Conservation (phyloP, 31 red algal species). For the Asparagopsis taxiformis region DNA sequence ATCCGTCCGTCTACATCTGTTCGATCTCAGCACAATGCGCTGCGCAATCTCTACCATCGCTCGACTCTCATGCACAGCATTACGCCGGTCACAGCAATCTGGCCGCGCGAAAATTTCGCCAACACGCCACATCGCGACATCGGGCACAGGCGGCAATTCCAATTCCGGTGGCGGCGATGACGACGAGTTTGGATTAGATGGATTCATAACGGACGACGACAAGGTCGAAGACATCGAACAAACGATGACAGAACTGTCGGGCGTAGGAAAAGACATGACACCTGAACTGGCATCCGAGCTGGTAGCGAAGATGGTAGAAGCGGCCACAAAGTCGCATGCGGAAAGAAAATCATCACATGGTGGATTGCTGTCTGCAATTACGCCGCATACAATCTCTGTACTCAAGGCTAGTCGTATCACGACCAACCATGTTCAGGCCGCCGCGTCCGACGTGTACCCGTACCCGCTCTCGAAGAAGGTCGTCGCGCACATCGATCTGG, state of each 20-base stretch:
- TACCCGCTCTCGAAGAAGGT: slow-evolving; percentile 54
- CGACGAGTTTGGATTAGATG: slow-evolving; percentile 23
- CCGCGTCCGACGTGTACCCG: slow-evolving; percentile 1
- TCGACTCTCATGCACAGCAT: not conserved
- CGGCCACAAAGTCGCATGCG: not conserved
- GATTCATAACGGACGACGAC: slow-evolving; percentile 24
- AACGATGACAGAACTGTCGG: not conserved
- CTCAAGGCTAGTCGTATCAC: slow-evolving; percentile 23
- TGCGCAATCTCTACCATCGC: not conserved
- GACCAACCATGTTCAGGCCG: slow-evolving; percentile 21
- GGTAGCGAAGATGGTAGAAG: slow-evolving; percentile 7
- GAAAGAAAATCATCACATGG: not conserved
- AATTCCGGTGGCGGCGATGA: not conserved
- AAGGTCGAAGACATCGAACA: slow-evolving; percentile 22
- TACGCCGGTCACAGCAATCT: not conserved
- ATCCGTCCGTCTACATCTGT: too few relatives aligned
- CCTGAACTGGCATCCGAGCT: slow-evolving; percentile 19
- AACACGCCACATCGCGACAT: not conserved
- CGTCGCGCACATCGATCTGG: slow-evolving; percentile 24
- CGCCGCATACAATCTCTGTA: slow-evolving; percentile 43
- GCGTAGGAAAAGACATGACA: not conserved
- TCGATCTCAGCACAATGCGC: too few relatives aligned
- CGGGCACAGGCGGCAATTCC: not conserved
- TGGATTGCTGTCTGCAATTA: slow-evolving; percentile 20
- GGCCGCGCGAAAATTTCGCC: not conserved